Conservation (phyloP, 2,329 filamentous ascomycete genomes). For the Neophaeococcomyces mojaviensis region DNA sequence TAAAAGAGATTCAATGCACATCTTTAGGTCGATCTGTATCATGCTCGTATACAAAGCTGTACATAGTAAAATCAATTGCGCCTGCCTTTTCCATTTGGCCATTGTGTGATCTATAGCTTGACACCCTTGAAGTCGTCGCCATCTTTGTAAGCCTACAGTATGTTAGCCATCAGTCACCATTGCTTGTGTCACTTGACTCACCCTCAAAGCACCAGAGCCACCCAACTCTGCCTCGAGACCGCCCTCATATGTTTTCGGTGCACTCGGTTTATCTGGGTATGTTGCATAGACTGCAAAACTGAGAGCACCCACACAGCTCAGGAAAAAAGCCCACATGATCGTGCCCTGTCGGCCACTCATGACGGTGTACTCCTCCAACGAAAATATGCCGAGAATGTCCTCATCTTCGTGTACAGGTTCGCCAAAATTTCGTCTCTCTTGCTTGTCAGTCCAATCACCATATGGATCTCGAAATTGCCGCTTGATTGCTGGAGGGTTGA, state of each 20-base stretch:
- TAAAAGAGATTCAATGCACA: not conserved
- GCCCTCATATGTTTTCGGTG: constrained; percentile 59
- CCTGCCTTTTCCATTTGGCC: not conserved
- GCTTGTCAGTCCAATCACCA: constrained; percentile 92
- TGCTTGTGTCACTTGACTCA: constrained; percentile 39
- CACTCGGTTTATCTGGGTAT: constrained; percentile 66
- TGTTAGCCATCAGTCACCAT: not conserved
- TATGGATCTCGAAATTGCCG: constrained; percentile 89
- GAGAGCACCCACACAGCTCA: constrained; percentile 56
- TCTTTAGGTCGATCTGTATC: not conserved
- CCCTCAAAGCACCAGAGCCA: constrained; percentile 58
- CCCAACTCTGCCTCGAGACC: constrained; percentile 70
- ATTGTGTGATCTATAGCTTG: constrained; percentile 1
- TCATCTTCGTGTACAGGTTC: constrained; percentile 96
- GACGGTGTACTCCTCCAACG: constrained; percentile 83
- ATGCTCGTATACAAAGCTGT: not conserved
- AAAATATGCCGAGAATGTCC: constrained; percentile 84
- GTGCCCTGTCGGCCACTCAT: constrained; percentile 63
- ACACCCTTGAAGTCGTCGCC: constrained; percentile 3
- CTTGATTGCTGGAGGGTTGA: constrained; percentile 58
- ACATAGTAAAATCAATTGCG: constrained; percentile 6
- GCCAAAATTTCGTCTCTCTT: constrained; percentile 93
- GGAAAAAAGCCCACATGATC: constrained; percentile 60
- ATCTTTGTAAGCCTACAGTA: constrained; percentile 5
- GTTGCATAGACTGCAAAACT: constrained; percentile 59